These are phyloP conservation scores for Linnemannia schmuckeri DNA, from an alignment of 192 early-diverging fungal genomes.

Conservation along the genomic window DNA sequence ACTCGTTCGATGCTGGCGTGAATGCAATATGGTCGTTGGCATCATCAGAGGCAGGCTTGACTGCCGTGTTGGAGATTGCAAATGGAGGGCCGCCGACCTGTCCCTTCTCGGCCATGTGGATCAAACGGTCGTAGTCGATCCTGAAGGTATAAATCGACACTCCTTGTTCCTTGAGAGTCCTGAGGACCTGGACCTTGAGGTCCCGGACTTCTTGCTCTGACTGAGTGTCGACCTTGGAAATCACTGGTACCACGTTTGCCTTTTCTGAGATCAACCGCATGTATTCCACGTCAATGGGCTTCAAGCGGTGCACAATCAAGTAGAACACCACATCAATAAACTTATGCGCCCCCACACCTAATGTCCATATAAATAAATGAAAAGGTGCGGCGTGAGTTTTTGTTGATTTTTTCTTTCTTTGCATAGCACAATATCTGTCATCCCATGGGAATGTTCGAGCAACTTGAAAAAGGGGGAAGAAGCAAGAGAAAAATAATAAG, in stretches of 20 bases:
- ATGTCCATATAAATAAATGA: neutral
- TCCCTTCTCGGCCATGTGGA: conserved; percentile 59
- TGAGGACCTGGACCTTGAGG: conserved; percentile 67
- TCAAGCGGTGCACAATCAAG: conserved; percentile 67
- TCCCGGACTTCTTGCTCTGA: conserved; percentile 62
- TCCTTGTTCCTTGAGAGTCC: conserved; percentile 62
- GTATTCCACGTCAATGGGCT: conserved; percentile 81
- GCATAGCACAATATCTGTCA: neutral
- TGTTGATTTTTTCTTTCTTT: neutral
- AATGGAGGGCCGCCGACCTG: conserved; percentile 68
- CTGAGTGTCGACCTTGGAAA: conserved; percentile 74
- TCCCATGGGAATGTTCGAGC: neutral
- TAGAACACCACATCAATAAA: conserved; percentile 68
- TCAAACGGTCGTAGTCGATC: conserved; percentile 61
- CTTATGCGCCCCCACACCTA: conserved; percentile 56
- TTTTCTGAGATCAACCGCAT: conserved; percentile 69
- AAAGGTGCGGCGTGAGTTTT: neutral
- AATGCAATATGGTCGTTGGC: conserved; percentile 28
- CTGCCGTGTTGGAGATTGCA: conserved; percentile 50
- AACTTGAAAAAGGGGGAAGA: neutral
- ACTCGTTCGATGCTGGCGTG: conserved; percentile 53
- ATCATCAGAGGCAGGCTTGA: conserved; percentile 13
- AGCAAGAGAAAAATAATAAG: neutral
- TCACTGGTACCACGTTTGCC: conserved; percentile 75
- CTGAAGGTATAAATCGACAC: conserved; percentile 74